phyloP scores from a whole-genome alignment of 768 basidiomycete genomes.

The Hygrophorus pudorinus region DNA sequence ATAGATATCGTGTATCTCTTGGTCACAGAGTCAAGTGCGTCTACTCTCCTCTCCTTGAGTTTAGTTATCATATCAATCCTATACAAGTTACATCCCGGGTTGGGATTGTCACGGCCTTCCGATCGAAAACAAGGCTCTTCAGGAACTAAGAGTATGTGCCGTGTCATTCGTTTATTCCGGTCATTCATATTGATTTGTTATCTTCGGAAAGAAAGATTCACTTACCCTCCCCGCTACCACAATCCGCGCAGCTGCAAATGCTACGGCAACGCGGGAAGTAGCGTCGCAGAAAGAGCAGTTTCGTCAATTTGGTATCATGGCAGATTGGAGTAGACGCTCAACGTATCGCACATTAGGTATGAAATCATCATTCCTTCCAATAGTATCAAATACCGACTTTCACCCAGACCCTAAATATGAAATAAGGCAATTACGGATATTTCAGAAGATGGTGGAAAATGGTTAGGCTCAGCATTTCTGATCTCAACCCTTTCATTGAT shows the following conservation, averaged over 20 bases:
- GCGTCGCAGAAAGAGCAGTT: conserved; percentile 73
- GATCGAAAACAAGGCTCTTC: conserved; percentile 89
- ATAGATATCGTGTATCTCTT: conserved; percentile 71
- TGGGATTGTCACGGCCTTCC: conserved; percentile 99
- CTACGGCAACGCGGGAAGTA: conserved; percentile 67
- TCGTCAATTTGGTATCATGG: conserved; percentile 79
- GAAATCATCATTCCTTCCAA: conserved; percentile 7
- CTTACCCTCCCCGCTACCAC: conserved; percentile 40
- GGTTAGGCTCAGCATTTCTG: conserved; percentile 33
- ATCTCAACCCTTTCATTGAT: not conserved
- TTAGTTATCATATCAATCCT: not conserved
- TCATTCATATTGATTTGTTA: not conserved
- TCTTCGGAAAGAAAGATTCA: conserved; percentile 38
- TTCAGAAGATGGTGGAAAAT: conserved; percentile 80
- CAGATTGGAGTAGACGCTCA: conserved; percentile 64
- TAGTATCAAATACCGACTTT: not conserved
- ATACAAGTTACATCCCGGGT: conserved; percentile 76
- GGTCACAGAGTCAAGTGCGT: conserved; percentile 73
- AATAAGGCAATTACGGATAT: conserved; percentile 77
- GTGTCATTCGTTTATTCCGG: not conserved
- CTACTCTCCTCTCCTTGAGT: not conserved
- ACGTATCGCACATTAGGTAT: conserved; percentile 85
- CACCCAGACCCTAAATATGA: conserved; percentile 74
- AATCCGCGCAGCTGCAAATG: conserved; percentile 63
- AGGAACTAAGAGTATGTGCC: conserved; percentile 53